A percentile compares a stretch with the other conserved stretches of the same genome.
These are phyloP conservation scores for Talaromyces sp. DNA, from an alignment of 2,329 filamentous ascomycete species.

Conservation along the genomic window DNA sequence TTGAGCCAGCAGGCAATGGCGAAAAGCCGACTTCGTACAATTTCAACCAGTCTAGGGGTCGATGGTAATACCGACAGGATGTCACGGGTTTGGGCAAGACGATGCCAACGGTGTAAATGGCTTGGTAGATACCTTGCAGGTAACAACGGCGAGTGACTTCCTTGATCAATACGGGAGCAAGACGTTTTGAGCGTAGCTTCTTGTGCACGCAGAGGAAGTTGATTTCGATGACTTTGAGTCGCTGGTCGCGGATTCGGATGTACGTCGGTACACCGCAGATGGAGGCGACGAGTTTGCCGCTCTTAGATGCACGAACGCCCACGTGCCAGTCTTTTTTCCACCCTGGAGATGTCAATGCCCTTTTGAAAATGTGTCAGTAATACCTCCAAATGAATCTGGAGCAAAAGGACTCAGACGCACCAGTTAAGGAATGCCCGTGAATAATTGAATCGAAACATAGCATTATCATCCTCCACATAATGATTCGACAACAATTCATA, in stretches of 20 bases:
- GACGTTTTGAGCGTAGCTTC: conserved; percentile 88
- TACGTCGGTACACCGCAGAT: conserved; percentile 90
- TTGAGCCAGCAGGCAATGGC: conserved; percentile 77
- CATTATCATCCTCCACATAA: conserved; percentile 95
- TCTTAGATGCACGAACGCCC: conserved; percentile 80
- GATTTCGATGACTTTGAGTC: conserved; percentile 81
- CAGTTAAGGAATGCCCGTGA: conserved; percentile 85
- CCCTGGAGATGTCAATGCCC: conserved; percentile 90
- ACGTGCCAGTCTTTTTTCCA: conserved; percentile 96
- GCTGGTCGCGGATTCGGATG: conserved; percentile 73
- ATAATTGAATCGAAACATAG: conserved; percentile 98
- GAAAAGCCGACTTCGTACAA: conserved; percentile 94
- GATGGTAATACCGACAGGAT: conserved; percentile 93
- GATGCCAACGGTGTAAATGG: conserved; percentile 90
- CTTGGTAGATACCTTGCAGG: conserved; percentile 82
- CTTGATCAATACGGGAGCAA: conserved; percentile 93
- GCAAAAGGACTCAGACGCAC: conserved; percentile 47
- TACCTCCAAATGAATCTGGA: background rate
- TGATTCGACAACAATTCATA: conserved; percentile 89
- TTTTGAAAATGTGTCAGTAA: no score
- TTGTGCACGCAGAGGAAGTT: conserved; percentile 99
- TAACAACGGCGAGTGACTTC: conserved; percentile 95
- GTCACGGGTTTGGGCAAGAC: conserved; percentile 88
- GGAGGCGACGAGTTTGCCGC: conserved; percentile 86
- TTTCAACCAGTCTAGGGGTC: conserved; percentile 92